Conservation (phyloP, 2,329 filamentous ascomycete species). For the Diaporthe sp. region DNA sequence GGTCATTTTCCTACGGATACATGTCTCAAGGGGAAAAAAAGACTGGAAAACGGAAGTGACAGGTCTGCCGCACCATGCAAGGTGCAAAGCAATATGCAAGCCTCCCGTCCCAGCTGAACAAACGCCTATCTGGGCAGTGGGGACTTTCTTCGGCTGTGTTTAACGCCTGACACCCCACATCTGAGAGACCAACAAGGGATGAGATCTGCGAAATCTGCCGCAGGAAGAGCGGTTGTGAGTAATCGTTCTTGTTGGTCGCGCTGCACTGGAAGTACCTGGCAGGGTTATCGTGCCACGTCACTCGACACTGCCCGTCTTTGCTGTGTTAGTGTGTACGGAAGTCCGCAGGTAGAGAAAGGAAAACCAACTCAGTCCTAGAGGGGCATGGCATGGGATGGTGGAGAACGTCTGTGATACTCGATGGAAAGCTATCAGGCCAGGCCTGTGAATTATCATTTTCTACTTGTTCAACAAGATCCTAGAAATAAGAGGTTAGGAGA, state of each 20-base stretch:
- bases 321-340: background rate
- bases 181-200: too few relatives aligned
- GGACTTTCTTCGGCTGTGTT: background rate
- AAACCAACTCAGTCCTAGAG: too few relatives aligned
- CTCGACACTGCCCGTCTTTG: background rate
- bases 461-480: too few relatives aligned
- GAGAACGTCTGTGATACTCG: too few relatives aligned
- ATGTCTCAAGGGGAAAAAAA: background rate
- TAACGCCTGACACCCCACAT: background rate
- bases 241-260: background rate
- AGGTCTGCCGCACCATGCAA: constrained; percentile 19
- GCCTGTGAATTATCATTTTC: too few relatives aligned
- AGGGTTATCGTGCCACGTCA: background rate
- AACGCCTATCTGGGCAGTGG: background rate
- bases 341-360: background rate
- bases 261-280: background rate
- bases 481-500: too few relatives aligned
- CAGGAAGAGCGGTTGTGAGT: background rate
- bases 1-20: background rate
- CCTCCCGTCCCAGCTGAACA: background rate
- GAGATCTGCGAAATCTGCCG: background rate
- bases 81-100: constrained; percentile 15
- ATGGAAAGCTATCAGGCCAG: too few relatives aligned
- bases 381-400: too few relatives aligned
- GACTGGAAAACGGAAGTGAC: constrained; percentile 7